Conservation (phyloP, 495 filamentous ascomycete genomes). For the Neurospora sp. region DNA sequence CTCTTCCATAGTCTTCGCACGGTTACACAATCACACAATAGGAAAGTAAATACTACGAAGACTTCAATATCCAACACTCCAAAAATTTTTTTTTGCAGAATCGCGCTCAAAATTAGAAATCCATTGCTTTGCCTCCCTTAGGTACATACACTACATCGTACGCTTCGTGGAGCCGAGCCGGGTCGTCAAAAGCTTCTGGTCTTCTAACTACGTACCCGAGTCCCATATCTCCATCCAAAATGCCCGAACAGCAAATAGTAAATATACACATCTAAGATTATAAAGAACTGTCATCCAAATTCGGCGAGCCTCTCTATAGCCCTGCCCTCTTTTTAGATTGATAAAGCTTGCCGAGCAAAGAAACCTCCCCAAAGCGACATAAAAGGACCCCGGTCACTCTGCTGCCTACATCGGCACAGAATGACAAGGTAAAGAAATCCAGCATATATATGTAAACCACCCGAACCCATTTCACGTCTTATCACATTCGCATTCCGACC, state of each 20-base stretch:
- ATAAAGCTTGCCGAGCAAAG: not conserved
- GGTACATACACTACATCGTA: not conserved
- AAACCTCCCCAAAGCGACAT: not conserved
- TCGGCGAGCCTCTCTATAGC: slow-evolving; percentile 10
- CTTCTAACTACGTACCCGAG: slow-evolving; percentile 27
- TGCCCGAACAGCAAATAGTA: slow-evolving; percentile 25
- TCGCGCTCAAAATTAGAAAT: not conserved
- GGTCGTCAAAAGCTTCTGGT: slow-evolving; percentile 74
- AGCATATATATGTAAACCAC: not conserved
- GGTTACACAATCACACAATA: not conserved
- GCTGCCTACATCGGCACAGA: not conserved
- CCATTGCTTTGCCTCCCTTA: not conserved
- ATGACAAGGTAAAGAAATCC: not conserved
- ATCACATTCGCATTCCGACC: not conserved
- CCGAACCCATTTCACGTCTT: not conserved
- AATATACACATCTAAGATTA: slow-evolving; percentile 27
- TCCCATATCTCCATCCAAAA: slow-evolving; percentile 5
- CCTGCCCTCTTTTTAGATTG: slow-evolving; percentile 5
- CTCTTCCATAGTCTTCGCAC: not conserved
- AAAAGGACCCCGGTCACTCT: not conserved
- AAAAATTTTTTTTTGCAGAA: too few relatives aligned
- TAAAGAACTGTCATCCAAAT: slow-evolving; percentile 4
- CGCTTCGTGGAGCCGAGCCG: slow-evolving; percentile 25
- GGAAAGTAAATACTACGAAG: not conserved
- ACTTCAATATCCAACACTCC: not conserved